Evolutionary conservation across 225 moss, liverwort and hornwort genomes (phyloP), one percentile per base, ranked within the genome.

Genomic region (Anthoceros angustus): DNA sequence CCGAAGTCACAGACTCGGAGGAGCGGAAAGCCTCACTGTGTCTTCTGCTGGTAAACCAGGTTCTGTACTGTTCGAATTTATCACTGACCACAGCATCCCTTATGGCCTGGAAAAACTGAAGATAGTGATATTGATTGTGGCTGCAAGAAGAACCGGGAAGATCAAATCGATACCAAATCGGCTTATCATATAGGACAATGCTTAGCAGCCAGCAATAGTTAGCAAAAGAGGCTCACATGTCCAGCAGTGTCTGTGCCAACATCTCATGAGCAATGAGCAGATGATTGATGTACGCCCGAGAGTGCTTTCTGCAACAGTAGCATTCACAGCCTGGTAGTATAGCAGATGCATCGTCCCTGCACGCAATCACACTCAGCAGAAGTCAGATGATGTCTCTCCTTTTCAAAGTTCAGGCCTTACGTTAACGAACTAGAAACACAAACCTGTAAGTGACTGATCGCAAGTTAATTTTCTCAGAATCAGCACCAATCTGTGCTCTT

Each of bases 51-150:
- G 71, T 83, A 65, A 98, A 92, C 92, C 89, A 92, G 55, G 70
- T 80, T 63, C 82, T 86, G 72, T 82, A 98, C 61, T 77, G 77
- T 39, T 87, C 77, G 42, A 98, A 98, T 41, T 77, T 79, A 69
- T 86, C 77, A 10, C 72, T 70, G 70, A 69, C 71, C 49, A 92
- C 84, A 7, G 92, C 74, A 64, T 87, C 73, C 72, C 92, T 86
- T 64, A 92, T 84, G 21, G 89, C 86, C 66, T 74, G 78, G n/a
- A 98, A 98, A 66, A 98, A 98, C 70, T 80, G 77, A 48, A 89
- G 71, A 70, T 92, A 98, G 71, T 98, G 98, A 66, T 87, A 86
- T n/a, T 87, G 87, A 66, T 98, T 98, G 72, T 98, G 98, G 78
- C 98, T 98, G 84, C 73, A 80, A 11, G 42, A 26, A 24, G 43